Percentiles rank a stretch among this genome's conserved stretches.
These are phyloP conservation scores for Trichothecium roseum DNA, from an alignment of 2,329 filamentous ascomycete species.

Conservation along the genomic window DNA sequence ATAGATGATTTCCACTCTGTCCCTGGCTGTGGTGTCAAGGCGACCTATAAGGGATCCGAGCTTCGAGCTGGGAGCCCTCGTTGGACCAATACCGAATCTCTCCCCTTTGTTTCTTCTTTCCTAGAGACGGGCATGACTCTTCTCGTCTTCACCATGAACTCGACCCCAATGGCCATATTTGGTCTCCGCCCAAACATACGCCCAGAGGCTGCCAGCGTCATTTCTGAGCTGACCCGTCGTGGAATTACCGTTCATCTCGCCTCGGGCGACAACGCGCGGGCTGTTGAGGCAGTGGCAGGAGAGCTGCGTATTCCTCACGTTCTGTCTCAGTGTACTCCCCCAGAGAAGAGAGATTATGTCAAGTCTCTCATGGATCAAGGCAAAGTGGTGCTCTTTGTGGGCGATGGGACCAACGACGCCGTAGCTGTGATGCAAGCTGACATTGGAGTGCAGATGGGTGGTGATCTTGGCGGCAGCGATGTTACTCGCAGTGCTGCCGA, in stretches of 20 bases:
- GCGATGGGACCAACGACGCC: constrained; percentile 74
- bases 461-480: constrained; percentile 35
- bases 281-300: constrained; percentile 34
- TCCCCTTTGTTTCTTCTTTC: constrained; percentile 10
- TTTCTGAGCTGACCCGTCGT: constrained; percentile 32
- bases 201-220: constrained; percentile 28
- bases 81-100: constrained; percentile 24
- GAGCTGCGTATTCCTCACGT: constrained; percentile 25
- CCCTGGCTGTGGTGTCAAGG: constrained; percentile 28
- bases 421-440: constrained; percentile 59
- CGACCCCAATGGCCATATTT: constrained; percentile 31
- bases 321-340: constrained; percentile 31
- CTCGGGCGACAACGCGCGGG: constrained; percentile 42
- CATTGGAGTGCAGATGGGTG: constrained; percentile 60
- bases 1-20: constrained; percentile 20
- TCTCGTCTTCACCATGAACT: constrained; percentile 14
- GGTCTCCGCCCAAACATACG: constrained; percentile 30
- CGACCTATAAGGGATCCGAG: constrained; percentile 13
- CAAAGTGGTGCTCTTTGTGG: constrained; percentile 53
- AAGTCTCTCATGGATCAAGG: constrained; percentile 16
- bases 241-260: constrained; percentile 42
- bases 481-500: constrained; percentile 59
- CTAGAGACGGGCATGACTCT: constrained; percentile 13
- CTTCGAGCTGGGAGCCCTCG: constrained; percentile 34
- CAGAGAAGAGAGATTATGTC: constrained; percentile 41